Evolutionary conservation across 2,329 filamentous ascomycete genomes (phyloP), one percentile per base, ranked within the genome.

Genomic region (Ascochyta rabiei): DNA sequence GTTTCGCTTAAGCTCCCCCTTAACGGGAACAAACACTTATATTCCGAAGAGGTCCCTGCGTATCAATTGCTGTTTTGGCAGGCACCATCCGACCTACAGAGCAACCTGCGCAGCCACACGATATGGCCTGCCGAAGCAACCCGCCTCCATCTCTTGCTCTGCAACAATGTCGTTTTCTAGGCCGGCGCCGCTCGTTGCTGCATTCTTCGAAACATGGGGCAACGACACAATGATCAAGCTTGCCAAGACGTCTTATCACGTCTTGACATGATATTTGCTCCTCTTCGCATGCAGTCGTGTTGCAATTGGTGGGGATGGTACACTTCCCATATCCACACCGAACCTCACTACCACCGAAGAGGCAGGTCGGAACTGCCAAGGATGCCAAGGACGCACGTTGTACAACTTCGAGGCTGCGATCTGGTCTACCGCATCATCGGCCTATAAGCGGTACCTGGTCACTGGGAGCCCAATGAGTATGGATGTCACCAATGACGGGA

Each of bases 181-280:
- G 33, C 39, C 41, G 46, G 35, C 33, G 19, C 31, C 35, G 34
- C 30, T 45, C 46, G 50, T 52, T 58, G 53, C 45, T 56, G 47
- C 48, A 53, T 48, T 34, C 45, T 42, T 42, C 49, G 37, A 56
- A 53, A 10, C 43, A 53, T 49, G 38, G 53, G 58, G 57, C 47
- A 58, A 45, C 41, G 47, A 46, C 41, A 41, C 19, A 37, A 45
- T n/a, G 12, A 18, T 44, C 39, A 64, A 66, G 63, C 57, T 46
- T 57, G 62, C 64, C 64, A 67, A 67, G 64, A 37, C 43, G 34
- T 57, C 64, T 67, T 67, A 67, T 64, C 64, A 64, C 53, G 60
- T 61, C 64, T 67, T 67, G 54, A 62, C 62, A 63, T 59, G 59
- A 41, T 52, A 48, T 38, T 48, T 56, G 50, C 51, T 53, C 46